Evolutionary conservation across 2,329 filamentous ascomycete species (phyloP).

Genomic region (Fonsecaea monophora): DNA sequence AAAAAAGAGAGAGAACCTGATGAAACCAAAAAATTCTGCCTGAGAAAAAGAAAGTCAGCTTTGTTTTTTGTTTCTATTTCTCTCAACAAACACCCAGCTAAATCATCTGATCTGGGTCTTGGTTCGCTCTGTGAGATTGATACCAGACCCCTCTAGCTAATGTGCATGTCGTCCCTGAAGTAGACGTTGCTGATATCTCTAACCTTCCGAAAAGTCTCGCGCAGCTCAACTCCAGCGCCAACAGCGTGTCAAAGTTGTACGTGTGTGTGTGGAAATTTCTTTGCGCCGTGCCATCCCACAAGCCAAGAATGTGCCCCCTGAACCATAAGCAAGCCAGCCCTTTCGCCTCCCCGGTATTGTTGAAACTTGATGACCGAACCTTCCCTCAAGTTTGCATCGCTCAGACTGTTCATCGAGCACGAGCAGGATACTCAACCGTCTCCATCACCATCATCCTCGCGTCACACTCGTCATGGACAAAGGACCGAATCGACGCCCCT

Average conservation of each 20-base stretch:
- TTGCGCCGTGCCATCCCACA: not conserved
- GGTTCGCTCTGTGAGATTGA: not conserved
- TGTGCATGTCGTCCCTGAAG: not conserved
- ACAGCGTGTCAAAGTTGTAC: constrained; percentile 2
- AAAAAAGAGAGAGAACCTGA: constrained; percentile 22
- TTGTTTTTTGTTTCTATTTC: not conserved
- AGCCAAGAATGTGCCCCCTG: not conserved
- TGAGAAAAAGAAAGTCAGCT: not conserved
- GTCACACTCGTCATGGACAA: not conserved
- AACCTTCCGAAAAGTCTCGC: not conserved
- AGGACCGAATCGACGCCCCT: not conserved
- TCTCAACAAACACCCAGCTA: not conserved
- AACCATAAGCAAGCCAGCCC: not conserved
- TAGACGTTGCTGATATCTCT: not conserved
- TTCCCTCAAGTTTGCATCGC: not conserved
- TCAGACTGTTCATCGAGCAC: not conserved
- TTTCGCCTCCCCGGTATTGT: not conserved
- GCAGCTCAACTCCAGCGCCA: not conserved
- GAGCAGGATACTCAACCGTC: not conserved
- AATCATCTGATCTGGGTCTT: not conserved
- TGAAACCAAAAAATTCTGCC: constrained; percentile 30
- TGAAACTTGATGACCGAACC: not conserved
- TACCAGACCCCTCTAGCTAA: not conserved
- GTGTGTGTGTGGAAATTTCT: constrained; percentile 1
- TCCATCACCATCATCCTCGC: not conserved